phyloP scores from a whole-genome alignment of 179 eudicot genomes.

The Pouteria campechiana region DNA sequence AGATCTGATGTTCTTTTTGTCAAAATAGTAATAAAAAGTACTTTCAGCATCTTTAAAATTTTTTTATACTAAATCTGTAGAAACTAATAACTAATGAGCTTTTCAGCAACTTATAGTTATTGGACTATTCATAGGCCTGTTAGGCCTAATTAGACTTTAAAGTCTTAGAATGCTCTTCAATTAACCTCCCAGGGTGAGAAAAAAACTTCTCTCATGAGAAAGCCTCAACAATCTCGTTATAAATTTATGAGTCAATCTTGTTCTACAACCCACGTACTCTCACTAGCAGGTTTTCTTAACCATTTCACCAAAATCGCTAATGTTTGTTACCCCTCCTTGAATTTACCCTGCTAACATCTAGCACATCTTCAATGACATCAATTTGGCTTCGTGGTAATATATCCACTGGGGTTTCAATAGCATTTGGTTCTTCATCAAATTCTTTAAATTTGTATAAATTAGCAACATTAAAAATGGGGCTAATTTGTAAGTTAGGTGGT shows the following conservation, averaged over 20 bases:
- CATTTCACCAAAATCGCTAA: background rate
- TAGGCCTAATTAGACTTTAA: too few species aligned
- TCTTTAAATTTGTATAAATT: background rate
- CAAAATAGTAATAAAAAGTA: too few species aligned
- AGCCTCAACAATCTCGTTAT: background rate
- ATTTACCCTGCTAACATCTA: background rate
- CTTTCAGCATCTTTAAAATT: too few species aligned
- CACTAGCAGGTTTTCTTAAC: constrained; percentile 1
- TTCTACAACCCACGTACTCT: background rate
- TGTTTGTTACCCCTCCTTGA: background rate
- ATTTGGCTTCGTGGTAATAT: background rate
- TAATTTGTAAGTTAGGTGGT: background rate
- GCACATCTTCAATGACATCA: too few species aligned
- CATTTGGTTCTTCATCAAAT: background rate
- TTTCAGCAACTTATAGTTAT: too few species aligned
- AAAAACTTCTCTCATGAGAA: too few species aligned
- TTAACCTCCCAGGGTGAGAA: too few species aligned
- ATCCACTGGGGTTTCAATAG: background rate
- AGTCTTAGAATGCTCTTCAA: too few species aligned
- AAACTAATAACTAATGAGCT: too few species aligned
- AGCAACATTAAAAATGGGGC: background rate
- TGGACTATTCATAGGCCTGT: too few species aligned
- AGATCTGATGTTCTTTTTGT: too few species aligned
- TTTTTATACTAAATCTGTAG: too few species aligned
- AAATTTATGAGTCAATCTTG: background rate